These are phyloP conservation scores for Penicillium brevicompactum DNA, from an alignment of 2,329 filamentous ascomycete genomes.

Conservation along the genomic window DNA sequence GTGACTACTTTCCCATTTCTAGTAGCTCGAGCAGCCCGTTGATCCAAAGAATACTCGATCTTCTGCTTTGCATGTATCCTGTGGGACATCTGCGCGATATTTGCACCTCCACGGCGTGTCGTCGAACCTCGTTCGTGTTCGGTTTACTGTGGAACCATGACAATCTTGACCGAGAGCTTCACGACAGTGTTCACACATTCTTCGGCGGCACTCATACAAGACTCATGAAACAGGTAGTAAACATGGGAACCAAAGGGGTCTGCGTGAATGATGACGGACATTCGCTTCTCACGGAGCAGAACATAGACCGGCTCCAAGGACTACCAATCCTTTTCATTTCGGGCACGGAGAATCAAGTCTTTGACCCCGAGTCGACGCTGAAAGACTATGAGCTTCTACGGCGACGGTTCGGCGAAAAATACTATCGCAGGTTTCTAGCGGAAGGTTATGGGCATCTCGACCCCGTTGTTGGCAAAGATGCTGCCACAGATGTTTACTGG, in stretches of 20 bases:
- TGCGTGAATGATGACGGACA: background rate
- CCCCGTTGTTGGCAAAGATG: slow-evolving; percentile 25
- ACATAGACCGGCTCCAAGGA: slow-evolving; percentile 15
- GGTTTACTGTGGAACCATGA: slow-evolving; percentile 40
- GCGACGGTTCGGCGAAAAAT: slow-evolving; percentile 17
- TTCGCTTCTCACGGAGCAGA: slow-evolving; percentile 11
- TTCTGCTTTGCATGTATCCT: slow-evolving; percentile 38
- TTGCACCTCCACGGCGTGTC: slow-evolving; percentile 37
- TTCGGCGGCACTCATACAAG: slow-evolving; percentile 34
- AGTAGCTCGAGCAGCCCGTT: background rate
- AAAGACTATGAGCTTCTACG: slow-evolving; percentile 26
- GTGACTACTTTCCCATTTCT: slow-evolving; percentile 16
- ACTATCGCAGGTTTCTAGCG: slow-evolving; percentile 22
- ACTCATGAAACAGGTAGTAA: slow-evolving; percentile 32
- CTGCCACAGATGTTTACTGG: slow-evolving; percentile 21
- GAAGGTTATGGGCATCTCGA: slow-evolving; percentile 32
- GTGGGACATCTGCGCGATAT: slow-evolving; percentile 27
- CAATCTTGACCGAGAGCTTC: slow-evolving; percentile 37
- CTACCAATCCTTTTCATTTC: slow-evolving; percentile 30
- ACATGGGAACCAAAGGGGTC: slow-evolving; percentile 15
- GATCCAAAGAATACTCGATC: slow-evolving; percentile 20
- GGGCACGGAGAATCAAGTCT: slow-evolving; percentile 29
- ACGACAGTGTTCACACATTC: slow-evolving; percentile 28
- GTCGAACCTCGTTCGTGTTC: slow-evolving; percentile 35
- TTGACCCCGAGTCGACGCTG: slow-evolving; percentile 25